Conservation (phyloP, 1,139 yeast genomes). For the Meyerozyma carpophila region DNA sequence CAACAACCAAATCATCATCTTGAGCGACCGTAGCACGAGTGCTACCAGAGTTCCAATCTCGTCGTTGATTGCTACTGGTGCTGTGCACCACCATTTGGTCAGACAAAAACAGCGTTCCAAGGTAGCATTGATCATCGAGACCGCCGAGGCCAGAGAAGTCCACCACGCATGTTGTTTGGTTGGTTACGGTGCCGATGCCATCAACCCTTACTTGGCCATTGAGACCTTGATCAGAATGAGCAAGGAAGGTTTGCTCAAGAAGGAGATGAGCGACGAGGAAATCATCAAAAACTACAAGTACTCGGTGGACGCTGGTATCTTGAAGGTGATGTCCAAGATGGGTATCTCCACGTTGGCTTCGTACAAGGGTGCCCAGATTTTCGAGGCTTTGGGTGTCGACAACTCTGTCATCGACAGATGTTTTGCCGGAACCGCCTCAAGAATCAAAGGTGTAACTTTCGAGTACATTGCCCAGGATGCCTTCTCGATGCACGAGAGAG, state of each 20-base stretch:
- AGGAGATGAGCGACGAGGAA: conserved; percentile 51
- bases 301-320: conserved; percentile 83
- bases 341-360: conserved; percentile 97
- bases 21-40: conserved; percentile 65
- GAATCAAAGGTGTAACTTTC: conserved; percentile 93
- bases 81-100: conserved; percentile 94
- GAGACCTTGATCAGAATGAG: conserved; percentile 86
- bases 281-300: conserved; percentile 73
- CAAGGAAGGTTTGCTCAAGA: conserved; percentile 68
- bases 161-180: conserved; percentile 92
- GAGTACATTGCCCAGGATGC: conserved; percentile 97
- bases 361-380: conserved; percentile 97
- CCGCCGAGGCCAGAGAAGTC: conserved; percentile 97
- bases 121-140: conserved; percentile 85
- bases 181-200: conserved; percentile 97
- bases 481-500: conserved; percentile 86
- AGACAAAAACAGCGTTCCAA: conserved; percentile 95
- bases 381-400: conserved; percentile 94
- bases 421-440: conserved; percentile 95
- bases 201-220: conserved; percentile 89
- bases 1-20: conserved; percentile 65
- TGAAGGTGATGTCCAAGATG: conserved; percentile 98
- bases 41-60: conserved; percentile 72
- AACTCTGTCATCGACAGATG: conserved; percentile 93
- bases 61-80: conserved; percentile 92